Evolutionary conservation across 2,329 filamentous ascomycete species (phyloP).

Genomic region (Cercospora sp.): DNA sequence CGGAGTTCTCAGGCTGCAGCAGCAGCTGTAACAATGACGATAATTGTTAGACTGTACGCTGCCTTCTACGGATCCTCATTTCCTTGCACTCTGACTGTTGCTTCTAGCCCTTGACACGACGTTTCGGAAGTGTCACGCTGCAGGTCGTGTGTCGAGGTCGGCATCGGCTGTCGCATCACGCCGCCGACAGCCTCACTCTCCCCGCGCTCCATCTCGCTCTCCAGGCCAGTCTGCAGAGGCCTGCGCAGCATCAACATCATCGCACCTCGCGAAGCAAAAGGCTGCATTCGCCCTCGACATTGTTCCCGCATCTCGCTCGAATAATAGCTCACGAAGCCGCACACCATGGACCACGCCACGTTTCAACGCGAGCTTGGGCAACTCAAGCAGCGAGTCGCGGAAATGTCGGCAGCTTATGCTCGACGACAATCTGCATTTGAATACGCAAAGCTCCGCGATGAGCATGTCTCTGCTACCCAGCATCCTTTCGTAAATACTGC

Average conservation of each 20-base stretch:
- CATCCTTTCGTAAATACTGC: constrained; percentile 8
- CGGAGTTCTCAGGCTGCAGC: constrained; percentile 17
- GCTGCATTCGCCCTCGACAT: not conserved
- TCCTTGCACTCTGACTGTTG: not conserved
- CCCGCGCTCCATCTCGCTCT: not conserved
- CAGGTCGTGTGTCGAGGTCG: not conserved
- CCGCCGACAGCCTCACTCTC: constrained; percentile 10
- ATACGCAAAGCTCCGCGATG: constrained; percentile 18
- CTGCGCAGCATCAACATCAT: not conserved
- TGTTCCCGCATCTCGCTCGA: not conserved
- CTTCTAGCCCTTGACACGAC: not conserved
- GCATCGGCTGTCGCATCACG: not conserved
- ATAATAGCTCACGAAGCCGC: not conserved
- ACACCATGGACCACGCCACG: constrained; percentile 31
- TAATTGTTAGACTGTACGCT: constrained; percentile 3
- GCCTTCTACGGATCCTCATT: not conserved
- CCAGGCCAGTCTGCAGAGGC: not conserved
- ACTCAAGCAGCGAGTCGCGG: constrained; percentile 29
- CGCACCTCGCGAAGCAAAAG: not conserved
- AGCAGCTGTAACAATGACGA: constrained; percentile 7
- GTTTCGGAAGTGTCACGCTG: not conserved
- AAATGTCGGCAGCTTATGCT: constrained; percentile 25
- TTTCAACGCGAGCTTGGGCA: constrained; percentile 31
- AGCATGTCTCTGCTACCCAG: constrained; percentile 21
- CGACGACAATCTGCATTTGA: constrained; percentile 6